Conservation (phyloP, 1,139 yeast species). For the Citeromyces hawaiiensis region DNA sequence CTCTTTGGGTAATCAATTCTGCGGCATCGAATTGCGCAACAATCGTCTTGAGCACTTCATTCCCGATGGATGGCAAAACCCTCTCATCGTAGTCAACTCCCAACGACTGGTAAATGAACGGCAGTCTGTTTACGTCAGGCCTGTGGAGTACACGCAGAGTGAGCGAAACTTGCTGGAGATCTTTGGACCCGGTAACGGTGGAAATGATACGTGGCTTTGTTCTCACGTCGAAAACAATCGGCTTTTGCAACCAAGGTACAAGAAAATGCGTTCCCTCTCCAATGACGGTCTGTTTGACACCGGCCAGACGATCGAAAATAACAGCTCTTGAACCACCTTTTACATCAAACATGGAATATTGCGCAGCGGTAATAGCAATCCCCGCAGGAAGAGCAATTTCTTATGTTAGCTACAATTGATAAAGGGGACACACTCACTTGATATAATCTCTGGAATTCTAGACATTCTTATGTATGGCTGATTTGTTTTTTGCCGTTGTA, state of each 20-base stretch:
- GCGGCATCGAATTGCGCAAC: conserved; percentile 99
- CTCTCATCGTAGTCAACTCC: conserved; percentile 96
- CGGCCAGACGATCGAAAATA: conserved; percentile 80
- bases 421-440: conserved; percentile 7
- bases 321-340: conserved; percentile 95
- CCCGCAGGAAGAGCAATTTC: conserved; percentile 61
- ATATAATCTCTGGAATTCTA: conserved; percentile 16
- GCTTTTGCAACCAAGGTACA: conserved; percentile 92
- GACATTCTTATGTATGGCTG: conserved; percentile 15
- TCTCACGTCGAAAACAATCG: conserved; percentile 82
- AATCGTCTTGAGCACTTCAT: conserved; percentile 86
- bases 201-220: conserved; percentile 88
- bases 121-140: conserved; percentile 77
- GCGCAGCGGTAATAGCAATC: conserved; percentile 49
- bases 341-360: conserved; percentile 79
- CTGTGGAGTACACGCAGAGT: conserved; percentile 90
- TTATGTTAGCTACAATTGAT: conserved; percentile 4
- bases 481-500: background rate
- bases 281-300: conserved; percentile 75
- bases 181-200: conserved; percentile 94
- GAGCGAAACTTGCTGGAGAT: conserved; percentile 87
- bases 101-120: conserved; percentile 76
- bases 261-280: conserved; percentile 97
- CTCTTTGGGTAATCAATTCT: conserved; percentile 93
- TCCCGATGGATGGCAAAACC: conserved; percentile 93